Conservation (phyloP, 1,284 basidiomycete genomes). For the Boletus smithii region DNA sequence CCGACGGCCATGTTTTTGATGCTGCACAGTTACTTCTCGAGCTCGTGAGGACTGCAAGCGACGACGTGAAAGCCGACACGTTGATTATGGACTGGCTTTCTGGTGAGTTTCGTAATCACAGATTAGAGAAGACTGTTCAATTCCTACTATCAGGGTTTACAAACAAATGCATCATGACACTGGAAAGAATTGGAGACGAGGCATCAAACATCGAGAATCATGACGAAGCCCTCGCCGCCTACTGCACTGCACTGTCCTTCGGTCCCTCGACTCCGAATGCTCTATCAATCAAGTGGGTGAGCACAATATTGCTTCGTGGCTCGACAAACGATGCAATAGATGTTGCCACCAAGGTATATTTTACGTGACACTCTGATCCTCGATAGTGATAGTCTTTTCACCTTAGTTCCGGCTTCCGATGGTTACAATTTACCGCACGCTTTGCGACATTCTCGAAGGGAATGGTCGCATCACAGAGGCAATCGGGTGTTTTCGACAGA, state of each 20-base stretch:
- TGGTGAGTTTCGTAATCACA: background rate
- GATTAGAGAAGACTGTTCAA: background rate
- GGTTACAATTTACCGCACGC: background rate
- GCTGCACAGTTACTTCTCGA: constrained; percentile 1
- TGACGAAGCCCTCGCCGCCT: background rate
- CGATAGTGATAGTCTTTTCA: background rate
- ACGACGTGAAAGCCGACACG: background rate
- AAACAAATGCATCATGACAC: background rate
- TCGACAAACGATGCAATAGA: background rate
- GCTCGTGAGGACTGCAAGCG: background rate
- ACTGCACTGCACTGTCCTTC: background rate
- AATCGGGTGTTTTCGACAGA: background rate
- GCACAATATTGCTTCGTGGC: background rate
- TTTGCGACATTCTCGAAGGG: background rate
- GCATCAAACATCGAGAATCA: background rate
- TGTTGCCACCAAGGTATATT: background rate
- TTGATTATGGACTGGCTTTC: background rate
- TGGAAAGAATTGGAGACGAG: background rate
- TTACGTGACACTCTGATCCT: background rate
- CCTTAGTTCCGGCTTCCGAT: background rate
- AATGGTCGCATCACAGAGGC: background rate
- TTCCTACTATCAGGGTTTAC: background rate
- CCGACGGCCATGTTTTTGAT: background rate
- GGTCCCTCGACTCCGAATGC: background rate
- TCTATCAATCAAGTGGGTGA: background rate